Base-by-base conservation (phyloP, 129 eudicot genomes). In the Lonicera japonica region DNA sequence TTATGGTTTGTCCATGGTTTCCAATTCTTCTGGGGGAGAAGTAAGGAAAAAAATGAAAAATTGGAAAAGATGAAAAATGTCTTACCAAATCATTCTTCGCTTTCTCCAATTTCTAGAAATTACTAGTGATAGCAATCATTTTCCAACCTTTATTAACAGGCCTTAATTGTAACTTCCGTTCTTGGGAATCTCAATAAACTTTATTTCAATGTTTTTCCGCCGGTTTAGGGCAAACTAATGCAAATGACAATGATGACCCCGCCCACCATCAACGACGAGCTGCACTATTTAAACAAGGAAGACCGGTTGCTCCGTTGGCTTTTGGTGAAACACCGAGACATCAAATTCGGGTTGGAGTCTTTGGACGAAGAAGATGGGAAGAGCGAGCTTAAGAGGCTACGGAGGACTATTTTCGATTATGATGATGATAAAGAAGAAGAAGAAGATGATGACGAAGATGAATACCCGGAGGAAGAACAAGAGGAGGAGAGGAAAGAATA, bases 221-320 rank as follows among this genome's bases (percentile, higher is more conserved):
- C 14, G 58, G 22, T 58, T 36, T 54, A 92, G 98, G 98, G 95
- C 41, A 81, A 84, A 75, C 73, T 92, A 70, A 69, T 82, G 83
- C 98, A 92, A 75, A 82, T 87, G 98, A 92, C 96, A 54, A 82
- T 87, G 95, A 92, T 92, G 98, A 69, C 96, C 48, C 94, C 96
- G n/a, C 98, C 98, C 65, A 85, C 76, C 80, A 70, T 92, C 14
- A 87, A 87, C 80, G 65, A 70, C 10, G 96, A 92, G 85, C 86
- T 92, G 40, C 89, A 75, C 57, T 92, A 92, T 65, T 66, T 92
- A 60, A 92, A 87, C 85, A 87, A 87, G 58, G 98, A 87, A 74
- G 96, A 92, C 73, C 82, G 91, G 34, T 74, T 92, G 69, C 70
- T 92, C 48, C 95, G 98, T 56, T 92, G 98, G 98, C 83, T 91